Base-by-base conservation (phyloP, 2,329 filamentous ascomycete genomes). In the Hymenoscyphus fructigenus region DNA sequence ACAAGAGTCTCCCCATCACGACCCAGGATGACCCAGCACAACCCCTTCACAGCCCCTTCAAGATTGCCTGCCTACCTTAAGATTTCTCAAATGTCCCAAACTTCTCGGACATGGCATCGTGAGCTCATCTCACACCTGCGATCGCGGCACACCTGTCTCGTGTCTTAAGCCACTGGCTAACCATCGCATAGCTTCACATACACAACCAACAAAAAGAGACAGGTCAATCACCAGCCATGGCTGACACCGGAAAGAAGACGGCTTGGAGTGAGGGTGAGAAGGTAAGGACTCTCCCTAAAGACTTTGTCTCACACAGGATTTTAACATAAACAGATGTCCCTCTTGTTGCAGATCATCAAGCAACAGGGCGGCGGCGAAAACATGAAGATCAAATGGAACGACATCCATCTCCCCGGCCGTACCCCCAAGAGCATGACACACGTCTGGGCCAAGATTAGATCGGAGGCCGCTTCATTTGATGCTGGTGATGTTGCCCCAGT, bases 261-360 rank as follows among this genome's bases (percentile, higher is more conserved):
- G 20, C n/a, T 12, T 60, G 59, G 59, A 14, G 26, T 7, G 38
- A 60, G 23, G 23, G 6, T n/a, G 59, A 60, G n/a, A 60, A 60
- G 59, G 59, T 53, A 60, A 28, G 26, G 20, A 7, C 4, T 26
- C 41, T 34, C 3, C 23, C 26, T 9, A 23, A 26, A 4, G 20
- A 23, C 2, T 9, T 29, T n/a, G n/a, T 32, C 29, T 9, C 5
- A 38, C n/a, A 26, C 38, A 23, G 4, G 28, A 38, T 17, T 2
- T 23, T 62, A 34, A 62, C 36, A 57, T 5, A 4, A 3, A 7
- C 32, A 62, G 61, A 58, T 47, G 36, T 58, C 61, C n/a, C 36
- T 62, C 20, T 36, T 62, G n/a, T n/a, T 62, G n/a, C 61, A 62
- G 28, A 62, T 62, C 53, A 62, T 62, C 55, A 44, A 50, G 44